Conservation (phyloP, 164 flowering plant genomes). For the Kalanchoe fedtschenkoi region DNA sequence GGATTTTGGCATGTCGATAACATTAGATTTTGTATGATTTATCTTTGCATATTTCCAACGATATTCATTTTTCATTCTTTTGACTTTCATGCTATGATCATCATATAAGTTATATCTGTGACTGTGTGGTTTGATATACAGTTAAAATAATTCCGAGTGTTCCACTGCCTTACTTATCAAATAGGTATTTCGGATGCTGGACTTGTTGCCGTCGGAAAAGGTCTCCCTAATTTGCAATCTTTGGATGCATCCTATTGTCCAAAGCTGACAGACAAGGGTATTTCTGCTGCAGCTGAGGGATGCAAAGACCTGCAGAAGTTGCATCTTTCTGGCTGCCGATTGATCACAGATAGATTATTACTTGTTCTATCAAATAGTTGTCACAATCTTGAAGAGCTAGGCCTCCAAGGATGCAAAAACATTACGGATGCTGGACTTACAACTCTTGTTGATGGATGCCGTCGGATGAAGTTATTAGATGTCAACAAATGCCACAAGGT, state of each 20-base stretch:
- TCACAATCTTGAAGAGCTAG: constrained; percentile 48
- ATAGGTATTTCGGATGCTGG: constrained; percentile 87
- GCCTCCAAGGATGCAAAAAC: constrained; percentile 59
- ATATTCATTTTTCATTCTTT: not conserved
- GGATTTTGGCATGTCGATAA: not conserved
- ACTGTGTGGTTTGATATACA: not conserved
- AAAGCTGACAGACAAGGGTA: constrained; percentile 79
- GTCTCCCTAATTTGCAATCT: constrained; percentile 52
- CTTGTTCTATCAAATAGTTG: constrained; percentile 55
- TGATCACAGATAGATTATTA: constrained; percentile 41
- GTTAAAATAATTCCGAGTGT: not conserved
- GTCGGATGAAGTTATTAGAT: constrained; percentile 38
- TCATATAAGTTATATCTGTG: not conserved
- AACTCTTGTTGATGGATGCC: constrained; percentile 61
- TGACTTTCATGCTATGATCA: not conserved
- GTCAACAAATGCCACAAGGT: constrained; percentile 70
- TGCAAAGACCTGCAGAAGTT: constrained; percentile 50
- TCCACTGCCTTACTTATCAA: constrained; percentile 3
- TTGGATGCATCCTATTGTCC: constrained; percentile 77
- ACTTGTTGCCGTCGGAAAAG: constrained; percentile 44
- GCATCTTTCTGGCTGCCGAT: constrained; percentile 65
- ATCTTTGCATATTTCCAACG: not conserved
- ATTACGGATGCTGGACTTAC: constrained; percentile 63
- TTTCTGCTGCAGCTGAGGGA: constrained; percentile 57
- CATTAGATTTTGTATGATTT: not conserved